Percentiles rank a stretch among this genome's conserved stretches.
Evolutionary conservation across 768 basidiomycete species (phyloP).

Genomic region (Suillus sp.): DNA sequence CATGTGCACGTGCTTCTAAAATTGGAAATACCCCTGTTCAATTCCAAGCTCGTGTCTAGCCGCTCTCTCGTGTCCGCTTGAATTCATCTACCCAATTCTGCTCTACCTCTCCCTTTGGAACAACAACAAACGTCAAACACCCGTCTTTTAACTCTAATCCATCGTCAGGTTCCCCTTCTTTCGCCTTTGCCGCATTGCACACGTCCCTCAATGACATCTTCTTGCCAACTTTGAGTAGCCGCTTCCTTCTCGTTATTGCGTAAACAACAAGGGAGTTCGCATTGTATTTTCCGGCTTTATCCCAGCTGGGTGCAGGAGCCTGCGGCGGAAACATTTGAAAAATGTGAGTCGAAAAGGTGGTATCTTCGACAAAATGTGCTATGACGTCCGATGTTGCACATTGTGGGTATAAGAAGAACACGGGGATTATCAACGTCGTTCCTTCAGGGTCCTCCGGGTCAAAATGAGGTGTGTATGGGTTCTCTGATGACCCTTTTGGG

Average conservation of each 20-base stretch:
- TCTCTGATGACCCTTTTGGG: constrained; percentile 49
- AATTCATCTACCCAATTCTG: constrained; percentile 86
- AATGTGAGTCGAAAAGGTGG: constrained; percentile 79
- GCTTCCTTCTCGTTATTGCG: constrained; percentile 72
- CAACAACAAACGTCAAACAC: constrained; percentile 75
- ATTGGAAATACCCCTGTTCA: constrained; percentile 2
- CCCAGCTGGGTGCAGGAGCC: constrained; percentile 73
- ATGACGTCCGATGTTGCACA: constrained; percentile 89
- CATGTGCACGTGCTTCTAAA: constrained; percentile 6
- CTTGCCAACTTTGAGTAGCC: constrained; percentile 88
- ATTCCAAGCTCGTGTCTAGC: constrained; percentile 4
- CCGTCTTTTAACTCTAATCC: constrained; percentile 86
- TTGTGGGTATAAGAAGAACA: constrained; percentile 93
- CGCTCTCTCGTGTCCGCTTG: constrained; percentile 58
- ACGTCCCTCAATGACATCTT: constrained; percentile 86
- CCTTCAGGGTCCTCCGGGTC: constrained; percentile 63
- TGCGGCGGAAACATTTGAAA: constrained; percentile 81
- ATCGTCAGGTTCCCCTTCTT: constrained; percentile 62
- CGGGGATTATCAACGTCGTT: constrained; percentile 74
- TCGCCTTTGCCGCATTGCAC: constrained; percentile 59
- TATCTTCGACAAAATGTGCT: constrained; percentile 80
- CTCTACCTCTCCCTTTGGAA: constrained; percentile 78
- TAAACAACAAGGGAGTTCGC: constrained; percentile 73
- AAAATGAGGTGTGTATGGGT: constrained; percentile 65
- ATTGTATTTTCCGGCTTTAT: constrained; percentile 65